Evolutionary conservation across 352 stramenopile species (phyloP).

Genomic region (Achlya hypogyna): DNA sequence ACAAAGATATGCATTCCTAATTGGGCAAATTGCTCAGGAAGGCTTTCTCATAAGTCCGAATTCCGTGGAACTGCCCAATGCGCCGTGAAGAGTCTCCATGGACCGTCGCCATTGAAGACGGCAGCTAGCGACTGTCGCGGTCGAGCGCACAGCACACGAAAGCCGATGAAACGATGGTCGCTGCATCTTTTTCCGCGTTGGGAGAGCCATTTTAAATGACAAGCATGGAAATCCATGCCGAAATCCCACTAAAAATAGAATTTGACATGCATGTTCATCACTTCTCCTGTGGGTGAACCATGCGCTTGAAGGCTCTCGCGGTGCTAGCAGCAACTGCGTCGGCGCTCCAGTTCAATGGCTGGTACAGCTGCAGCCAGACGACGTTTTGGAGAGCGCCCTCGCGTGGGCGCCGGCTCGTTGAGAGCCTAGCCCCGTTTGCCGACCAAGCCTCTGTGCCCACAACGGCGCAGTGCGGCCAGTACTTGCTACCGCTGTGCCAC

Average conservation of each 20-base stretch:
- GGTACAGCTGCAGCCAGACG: constrained; percentile 31
- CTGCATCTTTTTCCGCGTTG: background rate
- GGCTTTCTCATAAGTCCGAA: no score
- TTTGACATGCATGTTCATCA: background rate
- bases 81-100: no score
- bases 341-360: constrained; percentile 31
- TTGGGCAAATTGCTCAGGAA: no score
- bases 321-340: background rate
- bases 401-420: constrained; percentile 2
- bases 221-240: background rate
- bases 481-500: constrained; percentile 23
- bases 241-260: background rate
- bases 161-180: no score
- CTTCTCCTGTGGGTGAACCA: no score
- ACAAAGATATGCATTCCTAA: no score
- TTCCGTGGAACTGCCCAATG: no score
- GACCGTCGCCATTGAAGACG: no score
- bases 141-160: no score
- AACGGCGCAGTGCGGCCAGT: constrained; percentile 24
- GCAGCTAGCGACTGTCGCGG: no score
- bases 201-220: background rate
- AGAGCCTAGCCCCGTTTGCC: constrained; percentile 22
- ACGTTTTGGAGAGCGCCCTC: constrained; percentile 15
- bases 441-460: background rate
- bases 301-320: background rate